Base-by-base conservation (phyloP, 2,329 filamentous ascomycete genomes). In the Alternaria sp. region DNA sequence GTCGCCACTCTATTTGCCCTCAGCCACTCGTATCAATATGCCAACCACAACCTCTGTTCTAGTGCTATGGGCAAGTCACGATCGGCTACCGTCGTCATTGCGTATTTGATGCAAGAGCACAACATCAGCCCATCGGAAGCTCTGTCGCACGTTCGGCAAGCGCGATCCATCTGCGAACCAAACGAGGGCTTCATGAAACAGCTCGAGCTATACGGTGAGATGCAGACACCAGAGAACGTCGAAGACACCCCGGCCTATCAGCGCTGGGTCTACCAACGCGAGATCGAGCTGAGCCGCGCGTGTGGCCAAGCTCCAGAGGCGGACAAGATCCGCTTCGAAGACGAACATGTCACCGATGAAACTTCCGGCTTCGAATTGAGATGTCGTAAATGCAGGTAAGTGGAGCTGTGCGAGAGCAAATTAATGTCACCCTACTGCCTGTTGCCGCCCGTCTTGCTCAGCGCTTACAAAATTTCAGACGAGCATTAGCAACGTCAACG, bases 51-150 rank as follows among this genome's bases (percentile, higher is more conserved):
- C 66, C 50, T 61, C 64, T 59, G 65, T 32, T 77, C 73, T 81
- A 97, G 96, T 85, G 95, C 93, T 21, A 97, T 97, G 89, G 96
- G 96, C 57, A 97, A 96, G 82, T 97, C 94, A 32, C 92, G 96
- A 62, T 98, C 95, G 51, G 92, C 95, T 69, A 90, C 93, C 30
- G 88, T 92, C 69, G 87, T 93, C 58, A 87, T 96, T 61, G 95
- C 96, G 65, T 98, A 94, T 80, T 84, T 98, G 54, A 90, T 98
- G 79, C 84, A 86, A 67, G 79, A 80, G 62, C 79, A 83, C 73
- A 77, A 79, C 70, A 81, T 86, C 69, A 83, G 82, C 69, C 83
- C 86, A 61, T 78, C 84, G 68, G 88, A 91, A 49, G 93, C 94
- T 3, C 83, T 98, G 54, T 83, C 85, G 25, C 86, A 90, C 69